A percentile compares a stretch with the other conserved stretches of the same genome.
Conservation (phyloP, 2,329 filamentous ascomycete species). For the Conoideocrella luteorostrata region DNA sequence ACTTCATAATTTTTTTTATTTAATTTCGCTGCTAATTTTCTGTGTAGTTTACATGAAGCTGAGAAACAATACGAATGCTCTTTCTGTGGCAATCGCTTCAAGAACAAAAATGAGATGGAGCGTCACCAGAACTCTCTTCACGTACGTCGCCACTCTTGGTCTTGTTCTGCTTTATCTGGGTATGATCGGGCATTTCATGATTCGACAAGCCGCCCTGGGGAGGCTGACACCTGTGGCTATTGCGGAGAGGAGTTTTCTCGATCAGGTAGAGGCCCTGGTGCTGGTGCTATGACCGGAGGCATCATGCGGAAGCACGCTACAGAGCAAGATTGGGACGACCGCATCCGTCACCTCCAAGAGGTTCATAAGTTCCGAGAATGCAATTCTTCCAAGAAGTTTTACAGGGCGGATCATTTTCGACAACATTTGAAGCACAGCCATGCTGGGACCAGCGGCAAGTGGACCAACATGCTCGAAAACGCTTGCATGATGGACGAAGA, state of each 20-base stretch:
- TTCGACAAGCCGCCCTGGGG: conserved; percentile 59
- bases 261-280: conserved; percentile 35
- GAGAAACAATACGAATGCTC: conserved; percentile 95
- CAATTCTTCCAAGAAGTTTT: conserved; percentile 98
- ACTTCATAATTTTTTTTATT: not conserved
- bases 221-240: conserved; percentile 82
- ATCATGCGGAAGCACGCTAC: conserved; percentile 47
- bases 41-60: conserved; percentile 69
- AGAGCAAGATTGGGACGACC: conserved; percentile 80
- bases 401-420: conserved; percentile 92
- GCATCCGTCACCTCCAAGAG: conserved; percentile 80
- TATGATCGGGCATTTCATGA: conserved; percentile 83
- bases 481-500: conserved; percentile 93
- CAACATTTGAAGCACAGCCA: conserved; percentile 98
- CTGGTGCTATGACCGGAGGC: conserved; percentile 25
- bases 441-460: conserved; percentile 91
- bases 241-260: conserved; percentile 83
- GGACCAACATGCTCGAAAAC: conserved; percentile 97
- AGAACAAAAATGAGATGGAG: conserved; percentile 98
- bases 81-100: conserved; percentile 92
- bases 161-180: conserved; percentile 76
- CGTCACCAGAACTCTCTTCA: conserved; percentile 94
- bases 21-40: conserved; percentile 16
- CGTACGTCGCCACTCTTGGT: conserved; percentile 90
- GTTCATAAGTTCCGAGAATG: conserved; percentile 97